phyloP scores from a whole-genome alignment of 768 basidiomycete species.

The Lentinula detonsa region DNA sequence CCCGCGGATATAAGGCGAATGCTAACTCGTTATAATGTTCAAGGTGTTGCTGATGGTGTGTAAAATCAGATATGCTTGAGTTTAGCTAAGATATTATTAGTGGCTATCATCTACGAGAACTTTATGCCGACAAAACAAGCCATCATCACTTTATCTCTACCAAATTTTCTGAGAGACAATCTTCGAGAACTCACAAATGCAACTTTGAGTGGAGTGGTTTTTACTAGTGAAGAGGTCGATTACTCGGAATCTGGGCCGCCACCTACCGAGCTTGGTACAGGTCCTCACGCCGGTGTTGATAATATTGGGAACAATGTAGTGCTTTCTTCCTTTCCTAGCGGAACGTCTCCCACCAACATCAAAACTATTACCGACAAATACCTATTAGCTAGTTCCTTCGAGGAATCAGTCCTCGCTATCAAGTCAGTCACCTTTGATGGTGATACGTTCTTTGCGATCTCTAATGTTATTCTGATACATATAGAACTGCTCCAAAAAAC shows the following conservation, averaged over 20 bases:
- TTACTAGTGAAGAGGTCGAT: slow-evolving; percentile 30
- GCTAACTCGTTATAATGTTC: slow-evolving; percentile 31
- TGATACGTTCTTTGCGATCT: slow-evolving; percentile 23
- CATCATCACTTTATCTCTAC: slow-evolving; percentile 45
- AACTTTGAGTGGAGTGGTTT: slow-evolving; percentile 37
- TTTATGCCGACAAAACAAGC: slow-evolving; percentile 59
- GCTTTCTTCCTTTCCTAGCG: slow-evolving; percentile 57
- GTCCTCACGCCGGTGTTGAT: slow-evolving; percentile 45
- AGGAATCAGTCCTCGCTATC: background rate
- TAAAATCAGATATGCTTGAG: background rate
- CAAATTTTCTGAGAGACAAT: slow-evolving; percentile 36
- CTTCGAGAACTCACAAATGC: slow-evolving; percentile 35
- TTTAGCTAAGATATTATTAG: background rate
- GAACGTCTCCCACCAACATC: background rate
- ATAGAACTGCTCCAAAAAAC: slow-evolving; percentile 22
- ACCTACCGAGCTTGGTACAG: slow-evolving; percentile 28
- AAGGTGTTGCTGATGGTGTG: slow-evolving; percentile 42
- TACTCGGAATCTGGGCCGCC: slow-evolving; percentile 9
- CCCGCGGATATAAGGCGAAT: slow-evolving; percentile 49
- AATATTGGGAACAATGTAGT: slow-evolving; percentile 50
- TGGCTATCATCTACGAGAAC: slow-evolving; percentile 27
- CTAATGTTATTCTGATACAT: background rate
- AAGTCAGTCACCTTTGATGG: slow-evolving; percentile 19
- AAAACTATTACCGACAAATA: background rate
- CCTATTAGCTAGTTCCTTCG: background rate